Evolutionary conservation across 2,329 filamentous ascomycete genomes (phyloP), one percentile per base, ranked within the genome.

Genomic region (Akanthomyces lecanii): DNA sequence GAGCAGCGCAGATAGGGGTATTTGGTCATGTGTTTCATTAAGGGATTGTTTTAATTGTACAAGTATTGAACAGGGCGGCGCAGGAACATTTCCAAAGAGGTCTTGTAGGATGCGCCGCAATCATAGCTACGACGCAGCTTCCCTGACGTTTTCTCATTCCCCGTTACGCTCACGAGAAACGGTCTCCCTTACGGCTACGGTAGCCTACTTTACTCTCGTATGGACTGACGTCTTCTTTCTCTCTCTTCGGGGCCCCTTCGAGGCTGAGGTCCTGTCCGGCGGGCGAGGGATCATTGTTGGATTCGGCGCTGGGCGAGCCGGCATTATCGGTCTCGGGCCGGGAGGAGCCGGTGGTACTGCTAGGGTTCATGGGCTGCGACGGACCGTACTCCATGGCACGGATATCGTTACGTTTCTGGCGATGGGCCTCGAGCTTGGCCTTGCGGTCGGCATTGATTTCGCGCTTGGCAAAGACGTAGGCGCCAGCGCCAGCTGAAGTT

Each of bases 391-490:
- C 84, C 65, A 87, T 75, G n/a, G 80, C 79, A 30, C 82, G 77
- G 47, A 82, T 78, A 69, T 81, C 78, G 63, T 82, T 83, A 78
- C 83, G 88, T 78, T 89, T 88, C 69, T 85, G 78, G 62, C 84
- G 82, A 64, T 82, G 83, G 65, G 89, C 87, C 69, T 89, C 84
- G 67, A 89, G 85, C 71, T 91, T 86, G 65, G 85, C 80, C 65
- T 85, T 82, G 67, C 94, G 90, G 77, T 97, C 92, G 69, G 90
- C 90, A 74, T 97, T 97, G 83, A 99, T 96, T 75, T 88, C 89
- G 73, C 86, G 85, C 83, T 99, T 99, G 67, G 95, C 95, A 75
- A 97, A 97, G 81, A 91, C 92, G 82, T 98, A 99, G 71, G 94
- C 92, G 66, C 89, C 91, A 67, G 87, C 95, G 72, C 94, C 95